Conservation (phyloP, 139 green algal species). For the Chlorella sp. region DNA sequence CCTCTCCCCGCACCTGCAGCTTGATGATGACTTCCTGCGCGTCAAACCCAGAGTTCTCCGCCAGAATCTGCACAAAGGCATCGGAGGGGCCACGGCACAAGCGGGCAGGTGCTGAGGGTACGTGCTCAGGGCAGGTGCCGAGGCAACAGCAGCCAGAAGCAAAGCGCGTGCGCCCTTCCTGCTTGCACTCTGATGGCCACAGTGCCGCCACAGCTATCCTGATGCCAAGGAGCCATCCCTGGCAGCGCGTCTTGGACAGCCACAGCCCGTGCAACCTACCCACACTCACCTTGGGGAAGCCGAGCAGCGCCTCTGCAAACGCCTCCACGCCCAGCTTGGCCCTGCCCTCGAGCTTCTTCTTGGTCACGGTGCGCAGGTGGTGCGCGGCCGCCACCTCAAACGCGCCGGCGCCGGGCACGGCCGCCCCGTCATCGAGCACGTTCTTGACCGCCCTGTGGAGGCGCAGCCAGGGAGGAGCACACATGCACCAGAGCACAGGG, state of each 20-base stretch:
- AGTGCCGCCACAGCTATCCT: no score
- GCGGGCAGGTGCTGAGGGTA: no score
- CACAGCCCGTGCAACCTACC: no score
- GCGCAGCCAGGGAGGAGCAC: no score
- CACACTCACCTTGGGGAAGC: conserved; percentile 87
- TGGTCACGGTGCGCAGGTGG: conserved; percentile 61
- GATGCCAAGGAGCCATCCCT: no score
- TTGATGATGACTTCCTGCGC: conserved; percentile 77
- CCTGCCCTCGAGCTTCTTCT: conserved; percentile 45
- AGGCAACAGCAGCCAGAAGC: no score
- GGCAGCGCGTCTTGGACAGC: no score
- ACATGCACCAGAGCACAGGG: no score
- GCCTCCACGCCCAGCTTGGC: conserved; percentile 93
- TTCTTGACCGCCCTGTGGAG: conserved; percentile 99
- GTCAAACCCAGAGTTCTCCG: conserved; percentile 93
- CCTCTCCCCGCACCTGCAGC: conserved; percentile 68
- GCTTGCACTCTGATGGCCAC: no score
- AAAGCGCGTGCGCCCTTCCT: background rate
- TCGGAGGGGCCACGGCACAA: no score
- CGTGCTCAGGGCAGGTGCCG: no score
- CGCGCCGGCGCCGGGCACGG: conserved; percentile 71
- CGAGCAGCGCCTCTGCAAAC: conserved; percentile 94
- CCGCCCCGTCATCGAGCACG: conserved; percentile 74
- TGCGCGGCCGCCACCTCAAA: conserved; percentile 88
- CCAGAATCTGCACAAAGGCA: conserved; percentile 43